Conservation (phyloP, 2,329 filamentous ascomycete genomes). For the Aspergillus neotritici region DNA sequence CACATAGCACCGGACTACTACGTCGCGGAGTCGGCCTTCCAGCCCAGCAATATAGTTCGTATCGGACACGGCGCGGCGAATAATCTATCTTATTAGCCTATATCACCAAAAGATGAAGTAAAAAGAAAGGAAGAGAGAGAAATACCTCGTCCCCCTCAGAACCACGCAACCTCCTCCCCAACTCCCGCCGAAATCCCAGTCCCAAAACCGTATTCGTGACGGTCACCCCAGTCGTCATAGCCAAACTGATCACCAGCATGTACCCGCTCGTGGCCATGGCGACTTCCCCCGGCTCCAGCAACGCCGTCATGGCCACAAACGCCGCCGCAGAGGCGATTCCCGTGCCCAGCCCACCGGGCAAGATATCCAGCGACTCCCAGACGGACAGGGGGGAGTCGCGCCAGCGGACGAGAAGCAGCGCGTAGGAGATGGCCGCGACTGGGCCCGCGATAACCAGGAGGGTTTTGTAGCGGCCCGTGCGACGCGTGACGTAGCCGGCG, state of each 20-base stretch:
- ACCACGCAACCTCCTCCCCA: constrained; percentile 28
- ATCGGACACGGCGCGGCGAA: constrained; percentile 35
- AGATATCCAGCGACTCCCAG: constrained; percentile 54
- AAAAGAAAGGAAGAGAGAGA: not conserved
- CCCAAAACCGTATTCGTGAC: constrained; percentile 35
- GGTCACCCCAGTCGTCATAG: constrained; percentile 38
- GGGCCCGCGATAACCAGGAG: constrained; percentile 49
- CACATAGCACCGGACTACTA: constrained; percentile 26
- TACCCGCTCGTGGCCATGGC: constrained; percentile 48
- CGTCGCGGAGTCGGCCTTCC: constrained; percentile 18
- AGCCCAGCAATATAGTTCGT: constrained; percentile 37
- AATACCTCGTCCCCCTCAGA: constrained; percentile 19
- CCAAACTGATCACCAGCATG: constrained; percentile 43
- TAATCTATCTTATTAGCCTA: constrained; percentile 31
- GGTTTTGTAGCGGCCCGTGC: constrained; percentile 55
- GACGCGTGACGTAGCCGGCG: constrained; percentile 53
- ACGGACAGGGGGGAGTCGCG: constrained; percentile 50
- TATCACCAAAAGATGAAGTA: too few relatives aligned
- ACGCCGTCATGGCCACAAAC: constrained; percentile 48
- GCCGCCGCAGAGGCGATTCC: constrained; percentile 44
- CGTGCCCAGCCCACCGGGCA: constrained; percentile 51
- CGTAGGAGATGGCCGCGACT: constrained; percentile 48
- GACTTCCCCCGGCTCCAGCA: constrained; percentile 42
- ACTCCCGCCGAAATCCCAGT: constrained; percentile 27
- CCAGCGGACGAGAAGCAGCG: constrained; percentile 53